Evolutionary conservation across 805 yeast genomes (phyloP).

Genomic region (Lachancea quebecensis): DNA sequence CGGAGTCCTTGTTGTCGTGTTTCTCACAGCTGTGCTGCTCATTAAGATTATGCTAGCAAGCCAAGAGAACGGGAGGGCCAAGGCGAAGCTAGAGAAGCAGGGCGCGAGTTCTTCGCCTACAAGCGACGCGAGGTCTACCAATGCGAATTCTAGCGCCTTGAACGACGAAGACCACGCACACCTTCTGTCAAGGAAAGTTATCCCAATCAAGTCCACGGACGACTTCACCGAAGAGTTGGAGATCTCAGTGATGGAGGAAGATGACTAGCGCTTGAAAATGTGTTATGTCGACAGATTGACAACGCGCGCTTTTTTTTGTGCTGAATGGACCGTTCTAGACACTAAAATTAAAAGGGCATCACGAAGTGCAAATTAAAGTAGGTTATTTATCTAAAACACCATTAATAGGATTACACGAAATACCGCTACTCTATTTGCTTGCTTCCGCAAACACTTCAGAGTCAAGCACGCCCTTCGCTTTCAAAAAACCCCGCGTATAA

Average conservation of each 20-base stretch:
- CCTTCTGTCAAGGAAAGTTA: slow-evolving; percentile 7
- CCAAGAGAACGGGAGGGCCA: slow-evolving; percentile 1
- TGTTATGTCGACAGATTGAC: not conserved
- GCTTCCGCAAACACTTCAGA: no score
- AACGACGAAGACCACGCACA: slow-evolving; percentile 1
- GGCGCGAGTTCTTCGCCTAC: not conserved
- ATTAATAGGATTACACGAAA: no score
- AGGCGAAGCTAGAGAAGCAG: not conserved
- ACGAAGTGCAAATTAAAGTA: no score
- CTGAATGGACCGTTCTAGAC: not conserved
- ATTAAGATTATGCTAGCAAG: slow-evolving; percentile 7
- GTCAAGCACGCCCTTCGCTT: no score
- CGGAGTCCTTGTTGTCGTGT: slow-evolving; percentile 6
- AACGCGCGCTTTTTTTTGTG: not conserved
- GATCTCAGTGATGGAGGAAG: slow-evolving; percentile 10
- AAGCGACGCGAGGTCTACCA: not conserved
- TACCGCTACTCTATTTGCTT: no score
- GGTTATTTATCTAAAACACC: no score
- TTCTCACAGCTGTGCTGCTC: slow-evolving; percentile 5
- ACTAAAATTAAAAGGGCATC: not conserved
- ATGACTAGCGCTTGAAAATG: not conserved
- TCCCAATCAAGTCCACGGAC: slow-evolving; percentile 4
- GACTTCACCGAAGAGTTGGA: slow-evolving; percentile 9
- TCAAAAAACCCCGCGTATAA: no score
- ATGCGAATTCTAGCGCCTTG: not conserved